Evolutionary conservation across 2,329 filamentous ascomycete species (phyloP), one percentile per base, ranked within the genome.

Genomic region (Phialophora expanda): DNA sequence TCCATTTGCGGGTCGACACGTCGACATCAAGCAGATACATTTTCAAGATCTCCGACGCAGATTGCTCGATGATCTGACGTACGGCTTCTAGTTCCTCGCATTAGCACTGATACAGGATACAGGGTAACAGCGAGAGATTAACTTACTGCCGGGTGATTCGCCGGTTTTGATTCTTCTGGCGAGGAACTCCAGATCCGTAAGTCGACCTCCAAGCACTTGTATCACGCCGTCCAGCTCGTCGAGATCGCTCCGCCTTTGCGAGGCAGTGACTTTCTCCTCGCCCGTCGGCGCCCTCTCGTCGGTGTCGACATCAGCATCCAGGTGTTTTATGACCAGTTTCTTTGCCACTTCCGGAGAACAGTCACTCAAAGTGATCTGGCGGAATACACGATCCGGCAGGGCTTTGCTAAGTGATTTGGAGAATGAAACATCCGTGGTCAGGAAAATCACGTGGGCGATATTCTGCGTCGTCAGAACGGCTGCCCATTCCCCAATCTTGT

Each of bases 101-200:
- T 55, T 48, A 62, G 68, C 66, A 66, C 54, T 22, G 62, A 41
- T 7, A 9, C 20, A 32, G 12, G 22, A 51, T 17, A 53, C n/a
- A n/a, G n/a, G n/a, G n/a, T n/a, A n/a, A n/a, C n/a, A 26, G 54
- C 24, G 22, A 34, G n/a, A 50, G 28, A 32, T 26, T 51, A 22
- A 72, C 75, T 28, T 72, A 80, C 81, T 85, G 69, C 84, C 85
- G 0, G 95, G 95, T 1, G 85, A 90, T 76, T 97, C 93, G 17
- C 95, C 94, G 0, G 90, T 88, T 78, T 92, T 92, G 72, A 99
- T 90, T 20, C 95, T 86, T 41, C 94, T 88, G n/a, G 93, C 90
- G 51, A 99, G 87, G 74, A 95, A 96, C 75, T 98, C 94, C 22
- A 99, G 88, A 74, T 99, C 95, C 0, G 93, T 97, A n/a, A 99